Evolutionary conservation across 371 early-diverging fungal species (phyloP).

Genomic region (Mucor plumbeus): DNA sequence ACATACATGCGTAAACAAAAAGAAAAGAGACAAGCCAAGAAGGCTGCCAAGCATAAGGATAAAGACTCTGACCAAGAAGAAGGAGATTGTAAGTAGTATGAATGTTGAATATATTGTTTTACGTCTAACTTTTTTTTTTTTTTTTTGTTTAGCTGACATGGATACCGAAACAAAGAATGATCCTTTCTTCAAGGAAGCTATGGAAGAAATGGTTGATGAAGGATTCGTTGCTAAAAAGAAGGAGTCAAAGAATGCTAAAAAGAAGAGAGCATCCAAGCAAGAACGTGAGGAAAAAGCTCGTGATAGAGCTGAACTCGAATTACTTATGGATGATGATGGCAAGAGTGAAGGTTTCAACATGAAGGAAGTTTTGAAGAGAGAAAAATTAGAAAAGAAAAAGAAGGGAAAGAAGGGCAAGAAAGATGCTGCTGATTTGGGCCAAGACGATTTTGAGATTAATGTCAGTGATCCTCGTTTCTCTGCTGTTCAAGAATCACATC

Average conservation of each 20-base stretch:
- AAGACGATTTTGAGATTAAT: conserved; percentile 86
- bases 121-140: neutral
- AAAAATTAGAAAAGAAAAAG: conserved; percentile 83
- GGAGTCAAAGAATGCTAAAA: conserved; percentile 41
- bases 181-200: conserved; percentile 72
- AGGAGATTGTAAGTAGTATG: conserved; percentile 36
- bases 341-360: conserved; percentile 78
- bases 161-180: conserved; percentile 67
- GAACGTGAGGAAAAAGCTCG: conserved; percentile 64
- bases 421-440: conserved; percentile 50
- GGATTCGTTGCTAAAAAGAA: conserved; percentile 37
- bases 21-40: conserved; percentile 75
- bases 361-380: conserved; percentile 87
- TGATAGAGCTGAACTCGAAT: conserved; percentile 84
- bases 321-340: conserved; percentile 74
- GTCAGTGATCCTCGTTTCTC: conserved; percentile 87
- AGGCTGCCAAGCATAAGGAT: conserved; percentile 50
- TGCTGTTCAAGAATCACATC: conserved; percentile 80
- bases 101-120: neutral
- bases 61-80: conserved; percentile 38
- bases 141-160: conserved; percentile 40
- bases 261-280: conserved; percentile 63
- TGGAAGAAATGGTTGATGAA: conserved; percentile 54
- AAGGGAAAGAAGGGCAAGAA: conserved; percentile 59
- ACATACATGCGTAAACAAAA: conserved; percentile 86